Percentiles rank a stretch among this genome's conserved stretches.
Evolutionary conservation across 768 basidiomycete genomes (phyloP).

Genomic region (Steccherinum ochraceum): DNA sequence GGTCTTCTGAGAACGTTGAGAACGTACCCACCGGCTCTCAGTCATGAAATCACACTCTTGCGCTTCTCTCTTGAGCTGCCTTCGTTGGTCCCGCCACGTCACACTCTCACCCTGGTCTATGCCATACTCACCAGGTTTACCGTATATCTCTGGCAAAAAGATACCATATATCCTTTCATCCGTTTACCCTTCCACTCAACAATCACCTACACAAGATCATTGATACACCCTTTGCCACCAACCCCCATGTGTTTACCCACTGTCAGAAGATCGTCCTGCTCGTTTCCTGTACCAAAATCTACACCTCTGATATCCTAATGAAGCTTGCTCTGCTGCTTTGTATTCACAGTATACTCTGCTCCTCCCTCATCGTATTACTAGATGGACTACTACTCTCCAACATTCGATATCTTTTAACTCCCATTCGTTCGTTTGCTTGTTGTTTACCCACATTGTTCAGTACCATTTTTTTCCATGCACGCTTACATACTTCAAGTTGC

Average conservation of each 20-base stretch:
- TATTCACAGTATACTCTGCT: neutral
- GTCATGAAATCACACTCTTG: no score
- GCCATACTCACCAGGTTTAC: no score
- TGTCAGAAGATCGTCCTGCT: no score
- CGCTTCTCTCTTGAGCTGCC: neutral
- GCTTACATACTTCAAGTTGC: no score
- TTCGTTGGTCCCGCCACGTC: neutral
- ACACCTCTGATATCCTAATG: neutral
- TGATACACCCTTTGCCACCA: neutral
- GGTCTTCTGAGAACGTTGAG: no score
- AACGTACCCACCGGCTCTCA: no score
- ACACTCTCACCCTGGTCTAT: neutral
- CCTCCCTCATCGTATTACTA: neutral
- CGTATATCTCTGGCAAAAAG: neutral
- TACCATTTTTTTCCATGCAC: no score
- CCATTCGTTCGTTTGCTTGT: no score
- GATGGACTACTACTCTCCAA: neutral
- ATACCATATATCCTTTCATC: neutral
- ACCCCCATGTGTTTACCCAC: neutral
- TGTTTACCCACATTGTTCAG: no score
- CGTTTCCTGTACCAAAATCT: neutral
- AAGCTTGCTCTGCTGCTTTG: neutral
- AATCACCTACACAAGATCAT: neutral
- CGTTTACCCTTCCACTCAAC: neutral
- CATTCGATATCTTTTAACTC: no score